Percentiles rank a stretch among this genome's conserved stretches.
Conservation (phyloP, 352 stramenopile species). For the Plasmopara halstedii region DNA sequence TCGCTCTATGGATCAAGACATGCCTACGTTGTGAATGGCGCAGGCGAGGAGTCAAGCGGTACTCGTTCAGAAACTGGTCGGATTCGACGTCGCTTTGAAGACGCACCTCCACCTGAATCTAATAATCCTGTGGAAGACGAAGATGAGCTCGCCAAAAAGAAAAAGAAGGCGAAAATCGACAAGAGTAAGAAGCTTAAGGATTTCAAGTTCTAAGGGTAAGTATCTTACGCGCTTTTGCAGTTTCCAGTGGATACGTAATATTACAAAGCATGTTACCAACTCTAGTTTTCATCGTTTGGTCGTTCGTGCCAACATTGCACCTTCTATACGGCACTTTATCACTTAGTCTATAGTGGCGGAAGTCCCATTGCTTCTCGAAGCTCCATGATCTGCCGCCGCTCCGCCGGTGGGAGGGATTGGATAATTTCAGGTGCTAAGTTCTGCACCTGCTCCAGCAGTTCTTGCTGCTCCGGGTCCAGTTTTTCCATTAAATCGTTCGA, state of each 20-base stretch:
- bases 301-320: too few species aligned
- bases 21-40: constrained; percentile 57
- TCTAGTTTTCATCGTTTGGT: too few species aligned
- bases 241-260: constrained; percentile 11
- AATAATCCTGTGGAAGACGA: constrained; percentile 34
- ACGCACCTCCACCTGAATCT: constrained; percentile 28
- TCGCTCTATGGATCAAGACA: constrained; percentile 71
- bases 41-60: constrained; percentile 22
- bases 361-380: constrained; percentile 72
- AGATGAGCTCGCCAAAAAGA: constrained; percentile 52
- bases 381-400: constrained; percentile 80
- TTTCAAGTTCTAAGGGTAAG: constrained; percentile 69
- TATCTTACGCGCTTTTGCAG: constrained; percentile 15
- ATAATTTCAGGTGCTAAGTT: constrained; percentile 78
- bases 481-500: constrained; percentile 60
- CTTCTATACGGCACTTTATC: too few species aligned
- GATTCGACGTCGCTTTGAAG: constrained; percentile 65
- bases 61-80: constrained; percentile 42
- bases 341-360: constrained; percentile 38
- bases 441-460: constrained; percentile 71
- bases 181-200: constrained; percentile 82
- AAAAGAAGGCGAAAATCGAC: constrained; percentile 66
- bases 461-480: constrained; percentile 69
- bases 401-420: constrained; percentile 57
- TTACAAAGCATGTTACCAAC: constrained; percentile 9